A percentile compares a stretch with the other conserved stretches of the same genome.
These are phyloP conservation scores for Phytophthora pluvialis DNA, from an alignment of 352 stramenopile species.

Conservation along the genomic window DNA sequence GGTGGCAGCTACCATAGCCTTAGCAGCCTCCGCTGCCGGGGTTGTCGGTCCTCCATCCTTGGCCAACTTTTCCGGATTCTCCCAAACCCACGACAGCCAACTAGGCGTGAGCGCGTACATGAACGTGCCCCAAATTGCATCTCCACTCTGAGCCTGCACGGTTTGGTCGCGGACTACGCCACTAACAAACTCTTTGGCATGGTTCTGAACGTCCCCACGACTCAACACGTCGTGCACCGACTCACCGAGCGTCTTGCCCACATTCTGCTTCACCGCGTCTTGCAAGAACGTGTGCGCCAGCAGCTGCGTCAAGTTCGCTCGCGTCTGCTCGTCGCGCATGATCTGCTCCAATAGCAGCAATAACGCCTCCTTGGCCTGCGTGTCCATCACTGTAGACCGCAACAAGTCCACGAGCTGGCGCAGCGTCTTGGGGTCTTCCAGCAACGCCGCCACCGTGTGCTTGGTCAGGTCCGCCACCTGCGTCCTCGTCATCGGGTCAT, in stretches of 20 bases:
- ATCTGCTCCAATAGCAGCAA: constrained; percentile 66
- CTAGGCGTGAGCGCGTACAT: constrained; percentile 79
- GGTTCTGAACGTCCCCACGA: constrained; percentile 74
- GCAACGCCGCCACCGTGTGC: constrained; percentile 44
- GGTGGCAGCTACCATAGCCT: constrained; percentile 41
- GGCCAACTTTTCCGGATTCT: constrained; percentile 27
- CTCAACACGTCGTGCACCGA: constrained; percentile 82
- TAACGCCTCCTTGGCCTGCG: constrained; percentile 53
- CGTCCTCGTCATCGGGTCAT: constrained; percentile 61
- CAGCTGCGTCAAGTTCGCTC: constrained; percentile 62
- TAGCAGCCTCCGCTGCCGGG: constrained; percentile 32
- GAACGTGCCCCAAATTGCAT: constrained; percentile 83
- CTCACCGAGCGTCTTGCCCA: constrained; percentile 59
- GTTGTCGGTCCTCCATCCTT: constrained; percentile 16
- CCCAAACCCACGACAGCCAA: constrained; percentile 85
- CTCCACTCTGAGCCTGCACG: constrained; percentile 76
- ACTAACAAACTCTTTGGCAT: constrained; percentile 86
- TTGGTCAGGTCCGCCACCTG: constrained; percentile 63
- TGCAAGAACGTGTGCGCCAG: constrained; percentile 72
- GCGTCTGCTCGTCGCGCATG: constrained; percentile 63
- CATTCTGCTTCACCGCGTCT: constrained; percentile 70
- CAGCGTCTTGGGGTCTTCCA: constrained; percentile 67
- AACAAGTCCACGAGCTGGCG: constrained; percentile 65
- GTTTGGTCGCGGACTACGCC: constrained; percentile 84
- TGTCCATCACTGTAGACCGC: constrained; percentile 52